These are phyloP conservation scores for Linnemannia zychae DNA, from an alignment of 192 early-diverging fungal genomes.

Conservation along the genomic window DNA sequence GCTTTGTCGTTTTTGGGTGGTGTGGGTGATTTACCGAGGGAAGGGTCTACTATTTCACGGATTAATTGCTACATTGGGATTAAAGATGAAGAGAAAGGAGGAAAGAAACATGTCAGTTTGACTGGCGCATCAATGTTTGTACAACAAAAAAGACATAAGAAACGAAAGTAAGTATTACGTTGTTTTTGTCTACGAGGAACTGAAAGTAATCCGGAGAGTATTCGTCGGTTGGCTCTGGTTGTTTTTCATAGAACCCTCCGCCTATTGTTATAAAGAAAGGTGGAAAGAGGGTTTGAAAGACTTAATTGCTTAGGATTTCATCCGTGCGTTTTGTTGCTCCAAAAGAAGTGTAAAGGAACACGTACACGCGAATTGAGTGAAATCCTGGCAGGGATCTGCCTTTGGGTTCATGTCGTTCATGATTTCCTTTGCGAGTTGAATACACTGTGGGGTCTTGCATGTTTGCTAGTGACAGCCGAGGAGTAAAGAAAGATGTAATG, in stretches of 20 bases:
- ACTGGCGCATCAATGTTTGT: too few species aligned
- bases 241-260: too few species aligned
- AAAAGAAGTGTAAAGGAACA: not conserved
- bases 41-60: not conserved
- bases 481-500: not conserved
- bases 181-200: too few species aligned
- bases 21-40: not conserved
- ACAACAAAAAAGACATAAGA: too few species aligned
- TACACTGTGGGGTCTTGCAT: conserved; percentile 66
- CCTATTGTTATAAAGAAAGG: too few species aligned
- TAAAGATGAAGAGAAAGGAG: not conserved
- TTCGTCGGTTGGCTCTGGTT: too few species aligned
- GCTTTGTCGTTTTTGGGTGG: conserved; percentile 10
- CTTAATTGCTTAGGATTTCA: too few species aligned
- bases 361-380: conserved; percentile 71
- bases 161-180: too few species aligned
- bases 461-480: not conserved
- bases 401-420: conserved; percentile 60
- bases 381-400: conserved; percentile 73
- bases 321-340: too few species aligned
- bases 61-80: conserved; percentile 10
- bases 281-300: too few species aligned
- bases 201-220: too few species aligned
- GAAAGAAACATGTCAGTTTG: too few species aligned
- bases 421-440: conserved; percentile 58